Conservation (phyloP, 164 flowering plant species). For the Aristolochia fimbriata region DNA sequence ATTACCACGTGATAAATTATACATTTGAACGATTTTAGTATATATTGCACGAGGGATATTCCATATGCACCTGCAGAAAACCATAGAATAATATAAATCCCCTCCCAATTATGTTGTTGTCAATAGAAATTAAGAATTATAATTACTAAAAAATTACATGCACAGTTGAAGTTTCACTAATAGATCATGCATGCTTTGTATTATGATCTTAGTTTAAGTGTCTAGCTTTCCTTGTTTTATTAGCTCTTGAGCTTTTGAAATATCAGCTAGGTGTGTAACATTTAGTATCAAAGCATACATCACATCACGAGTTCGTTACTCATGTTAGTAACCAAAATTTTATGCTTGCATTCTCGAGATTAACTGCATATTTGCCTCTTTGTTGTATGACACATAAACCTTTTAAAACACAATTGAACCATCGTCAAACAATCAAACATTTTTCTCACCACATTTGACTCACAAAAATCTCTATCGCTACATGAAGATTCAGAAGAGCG, state of each 20-base stretch:
- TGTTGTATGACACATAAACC: conserved; percentile 30
- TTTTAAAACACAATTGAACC: conserved; percentile 78
- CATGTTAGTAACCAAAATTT: no score
- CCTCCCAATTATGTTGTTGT: neutral
- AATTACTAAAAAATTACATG: no score
- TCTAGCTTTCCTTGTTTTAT: no score
- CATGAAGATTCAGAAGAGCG: conserved; percentile 54
- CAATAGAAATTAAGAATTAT: no score
- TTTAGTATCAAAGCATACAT: no score
- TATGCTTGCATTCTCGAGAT: no score
- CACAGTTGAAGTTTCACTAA: no score
- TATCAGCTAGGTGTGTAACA: no score
- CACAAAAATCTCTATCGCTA: conserved; percentile 45
- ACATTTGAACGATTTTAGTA: conserved; percentile 88
- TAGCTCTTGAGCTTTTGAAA: no score
- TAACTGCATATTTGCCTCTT: neutral
- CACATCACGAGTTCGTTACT: no score
- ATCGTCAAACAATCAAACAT: conserved; percentile 91
- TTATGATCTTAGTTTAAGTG: no score
- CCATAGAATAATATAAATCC: neutral
- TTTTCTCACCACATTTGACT: conserved; percentile 81
- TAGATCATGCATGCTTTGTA: no score
- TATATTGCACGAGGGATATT: conserved; percentile 90
- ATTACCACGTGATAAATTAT: conserved; percentile 89
- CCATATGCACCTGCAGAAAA: conserved; percentile 64